Evolutionary conservation across 2,329 filamentous ascomycete genomes (phyloP), one percentile per base, ranked within the genome.

Genomic region (Lithohypha guttulata): DNA sequence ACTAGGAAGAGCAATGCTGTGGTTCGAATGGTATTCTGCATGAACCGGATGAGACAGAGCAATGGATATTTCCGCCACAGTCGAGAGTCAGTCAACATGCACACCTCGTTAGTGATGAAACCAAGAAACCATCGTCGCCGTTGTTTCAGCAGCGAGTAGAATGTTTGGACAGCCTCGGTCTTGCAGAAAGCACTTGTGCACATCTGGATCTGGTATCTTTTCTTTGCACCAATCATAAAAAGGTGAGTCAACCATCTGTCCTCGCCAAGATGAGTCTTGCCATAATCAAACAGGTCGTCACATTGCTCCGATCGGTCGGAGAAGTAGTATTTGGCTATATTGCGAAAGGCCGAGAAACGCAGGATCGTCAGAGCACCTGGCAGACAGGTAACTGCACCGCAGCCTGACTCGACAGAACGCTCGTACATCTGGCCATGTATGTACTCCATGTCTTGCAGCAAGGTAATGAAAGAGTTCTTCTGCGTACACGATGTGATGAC

Each of bases 311-410:
- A 85, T 59, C 94, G 93, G 62, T 95, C 89, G 26, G 87, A 86
- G 59, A 98, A 98, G 63, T 98, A 96, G 63, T 94, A 94, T 57
- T 93, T 93, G 55, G 89, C 85, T 86, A 98, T 95, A 55, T 83
- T 81, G 42, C 87, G 75, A 63, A 98, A 96, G 4, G 91, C 91
- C 2, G 89, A 95, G 63, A 95, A 94, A 38, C 91, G 84, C 39
- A 98, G 68, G 66, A 95, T 93, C 1, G 89, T 96, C 50, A 96
- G 64, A n/a, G 89, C 89, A 19, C 91, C 89, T 0, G 91, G 91
- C 33, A 98, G 70, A 60, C 89, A 98, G 22, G 89, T 96, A 33
- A 98, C 89, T 4, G 89, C 78, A 37, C 89, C 89, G 57, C 89
- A 95, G 6, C 82, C 84, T 4, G 89, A 95, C 57, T 98, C 89